Evolutionary conservation across 257 asterid genomes (phyloP), one percentile per base, ranked within the genome.

Genomic region (Osmanthus fragrans): DNA sequence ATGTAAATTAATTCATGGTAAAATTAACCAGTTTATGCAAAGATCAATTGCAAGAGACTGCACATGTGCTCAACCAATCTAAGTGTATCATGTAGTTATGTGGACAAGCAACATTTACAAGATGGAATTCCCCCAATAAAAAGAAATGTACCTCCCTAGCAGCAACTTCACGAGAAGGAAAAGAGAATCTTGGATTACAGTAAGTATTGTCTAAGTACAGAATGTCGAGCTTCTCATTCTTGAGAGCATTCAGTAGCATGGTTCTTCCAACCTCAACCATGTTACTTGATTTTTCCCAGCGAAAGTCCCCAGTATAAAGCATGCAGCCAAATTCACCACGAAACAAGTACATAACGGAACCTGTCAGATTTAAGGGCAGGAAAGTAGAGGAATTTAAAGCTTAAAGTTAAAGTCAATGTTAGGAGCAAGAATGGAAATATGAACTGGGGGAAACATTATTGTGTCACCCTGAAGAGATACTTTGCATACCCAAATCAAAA

Each of bases 221-320:
- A 45, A 63, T 68, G 84, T 90, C 90, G 49, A 94, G 87, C 39
- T 86, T 83, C 82, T 83, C 85, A 63, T 84, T 79, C 83, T 90
- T 84, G 77, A 94, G 90, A 85, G 94, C 94, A 78, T 89, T 88
- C 69, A 87, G 96, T 74, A 92, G 77, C 94, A 88, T 76, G 30
- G 87, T 71, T 85, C 84, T 92, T 82, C 89, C 90, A 78, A 45
- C 79, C 79, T 82, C 84, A 3, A 79, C 84, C 73, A 85, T 86
- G 70, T 76, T 69, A 45, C 80, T 77, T 73, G 70, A 71, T 39
- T 66, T 79, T 82, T 94, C 94, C 97, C 98, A 94, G 67, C 97
- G 94, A 74, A 94, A 94, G 85, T 94, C 98, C 80, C 98, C 98
- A 42, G 98, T 92, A 77, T 78, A 85, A 34, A 94, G 94, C 91